A percentile compares a stretch with the other conserved stretches of the same genome.
Evolutionary conservation across 192 early-diverging fungal species (phyloP).

Genomic region (Backusella liffmaniae): DNA sequence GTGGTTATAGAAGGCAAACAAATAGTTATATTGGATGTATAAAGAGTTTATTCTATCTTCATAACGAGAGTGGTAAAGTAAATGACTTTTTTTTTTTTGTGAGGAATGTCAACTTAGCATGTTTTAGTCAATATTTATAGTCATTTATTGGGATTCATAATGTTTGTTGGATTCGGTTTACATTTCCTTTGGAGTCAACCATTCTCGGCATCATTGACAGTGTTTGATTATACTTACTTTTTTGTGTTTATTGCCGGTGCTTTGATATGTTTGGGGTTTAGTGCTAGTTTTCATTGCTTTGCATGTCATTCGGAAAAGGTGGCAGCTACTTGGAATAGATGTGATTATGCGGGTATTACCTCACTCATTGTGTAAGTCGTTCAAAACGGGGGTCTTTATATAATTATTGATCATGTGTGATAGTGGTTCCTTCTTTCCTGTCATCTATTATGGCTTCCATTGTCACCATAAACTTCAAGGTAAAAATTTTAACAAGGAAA

Average conservation of each 20-base stretch:
- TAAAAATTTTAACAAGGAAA: not conserved
- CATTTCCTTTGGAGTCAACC: slow-evolving; percentile 44
- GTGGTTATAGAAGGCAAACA: slow-evolving; percentile 78
- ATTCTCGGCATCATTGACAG: slow-evolving; percentile 41
- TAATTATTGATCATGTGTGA: not conserved
- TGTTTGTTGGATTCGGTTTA: slow-evolving; percentile 53
- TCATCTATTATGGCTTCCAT: slow-evolving; percentile 27
- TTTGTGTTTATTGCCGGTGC: slow-evolving; percentile 77
- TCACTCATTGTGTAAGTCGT: slow-evolving; percentile 64
- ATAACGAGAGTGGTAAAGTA: slow-evolving; percentile 84
- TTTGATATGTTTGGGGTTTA: slow-evolving; percentile 75
- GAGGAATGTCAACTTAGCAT: not conserved
- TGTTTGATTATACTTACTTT: slow-evolving; percentile 68
- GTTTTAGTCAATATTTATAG: slow-evolving; percentile 78
- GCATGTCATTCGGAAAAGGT: slow-evolving; percentile 81
- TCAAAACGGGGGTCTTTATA: not conserved
- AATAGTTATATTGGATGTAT: slow-evolving; percentile 76
- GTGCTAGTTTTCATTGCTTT: slow-evolving; percentile 78
- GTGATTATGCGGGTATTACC: slow-evolving; percentile 92
- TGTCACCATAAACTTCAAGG: slow-evolving; percentile 10
- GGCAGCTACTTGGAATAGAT: slow-evolving; percentile 77
- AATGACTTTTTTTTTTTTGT: not conserved
- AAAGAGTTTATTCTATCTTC: slow-evolving; percentile 73
- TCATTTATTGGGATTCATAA: slow-evolving; percentile 73
- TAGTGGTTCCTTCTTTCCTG: slow-evolving; percentile 33